These are phyloP conservation scores for Artemisia annua DNA, from an alignment of 129 eudicot species.

Conservation along the genomic window DNA sequence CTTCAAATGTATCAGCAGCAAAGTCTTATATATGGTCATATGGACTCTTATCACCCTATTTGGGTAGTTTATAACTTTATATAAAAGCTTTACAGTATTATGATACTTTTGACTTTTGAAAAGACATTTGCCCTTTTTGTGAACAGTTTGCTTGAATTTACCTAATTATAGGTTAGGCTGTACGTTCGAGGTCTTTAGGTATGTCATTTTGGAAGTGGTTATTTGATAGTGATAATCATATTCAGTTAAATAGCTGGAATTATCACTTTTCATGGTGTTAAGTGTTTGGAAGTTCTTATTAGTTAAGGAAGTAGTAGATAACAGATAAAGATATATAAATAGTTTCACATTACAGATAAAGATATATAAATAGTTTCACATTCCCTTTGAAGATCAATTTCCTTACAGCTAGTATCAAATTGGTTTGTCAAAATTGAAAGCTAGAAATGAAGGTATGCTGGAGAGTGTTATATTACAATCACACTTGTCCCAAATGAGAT, in stretches of 20 bases:
- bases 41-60: background rate
- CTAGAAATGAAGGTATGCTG: background rate
- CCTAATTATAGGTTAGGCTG: conserved; percentile 3
- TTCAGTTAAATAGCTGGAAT: background rate
- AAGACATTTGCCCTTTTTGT: background rate
- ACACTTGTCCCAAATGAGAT: background rate
- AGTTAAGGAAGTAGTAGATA: background rate
- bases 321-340: background rate
- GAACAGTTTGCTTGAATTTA: conserved; percentile 8
- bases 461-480: background rate
- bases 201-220: background rate
- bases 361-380: background rate
- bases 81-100: conserved; percentile 1
- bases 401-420: background rate
- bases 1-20: conserved; percentile 8
- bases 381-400: background rate
- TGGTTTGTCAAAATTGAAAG: background rate
- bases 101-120: background rate
- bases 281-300: conserved; percentile 9
- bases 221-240: background rate
- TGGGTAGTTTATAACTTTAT: conserved; percentile 15
- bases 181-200: background rate
- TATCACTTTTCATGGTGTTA: background rate
- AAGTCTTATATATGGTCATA: background rate
- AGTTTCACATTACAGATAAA: background rate